These are phyloP conservation scores for Fusarium siculi DNA, from an alignment of 2,329 filamentous ascomycete species.

Conservation along the genomic window DNA sequence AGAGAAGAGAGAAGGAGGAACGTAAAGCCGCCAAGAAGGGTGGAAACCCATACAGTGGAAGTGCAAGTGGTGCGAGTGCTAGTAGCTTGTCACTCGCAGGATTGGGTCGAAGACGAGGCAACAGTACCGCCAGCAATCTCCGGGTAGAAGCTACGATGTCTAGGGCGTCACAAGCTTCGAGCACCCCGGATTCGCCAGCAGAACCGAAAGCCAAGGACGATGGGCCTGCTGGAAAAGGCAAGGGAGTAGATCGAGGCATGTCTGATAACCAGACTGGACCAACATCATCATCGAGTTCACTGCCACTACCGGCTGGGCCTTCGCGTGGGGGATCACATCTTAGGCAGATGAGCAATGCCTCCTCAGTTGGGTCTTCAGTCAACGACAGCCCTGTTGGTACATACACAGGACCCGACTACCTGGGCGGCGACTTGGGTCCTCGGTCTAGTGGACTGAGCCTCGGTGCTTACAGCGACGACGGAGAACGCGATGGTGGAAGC, in stretches of 20 bases:
- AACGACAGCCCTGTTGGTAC: constrained; percentile 72
- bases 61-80: constrained; percentile 61
- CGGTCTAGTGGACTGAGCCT: constrained; percentile 66
- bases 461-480: constrained; percentile 57
- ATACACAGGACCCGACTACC: constrained; percentile 51
- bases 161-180: constrained; percentile 51
- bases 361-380: constrained; percentile 82
- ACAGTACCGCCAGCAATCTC: constrained; percentile 69
- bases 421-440: constrained; percentile 55
- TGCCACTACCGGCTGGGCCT: constrained; percentile 61
- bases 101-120: constrained; percentile 67
- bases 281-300: constrained; percentile 51
- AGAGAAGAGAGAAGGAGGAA: constrained; percentile 85
- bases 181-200: constrained; percentile 35
- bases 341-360: constrained; percentile 86
- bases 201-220: constrained; percentile 47
- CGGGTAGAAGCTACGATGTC: constrained; percentile 66
- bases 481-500: constrained; percentile 62
- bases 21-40: constrained; percentile 79
- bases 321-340: constrained; percentile 75
- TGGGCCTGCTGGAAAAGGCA: constrained; percentile 68
- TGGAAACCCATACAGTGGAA: constrained; percentile 50
- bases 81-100: constrained; percentile 73
- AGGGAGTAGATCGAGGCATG: constrained; percentile 69
- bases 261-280: constrained; percentile 41